Conservation (phyloP, 129 eudicot species). For the Rutidosis leptorrhynchoides region DNA sequence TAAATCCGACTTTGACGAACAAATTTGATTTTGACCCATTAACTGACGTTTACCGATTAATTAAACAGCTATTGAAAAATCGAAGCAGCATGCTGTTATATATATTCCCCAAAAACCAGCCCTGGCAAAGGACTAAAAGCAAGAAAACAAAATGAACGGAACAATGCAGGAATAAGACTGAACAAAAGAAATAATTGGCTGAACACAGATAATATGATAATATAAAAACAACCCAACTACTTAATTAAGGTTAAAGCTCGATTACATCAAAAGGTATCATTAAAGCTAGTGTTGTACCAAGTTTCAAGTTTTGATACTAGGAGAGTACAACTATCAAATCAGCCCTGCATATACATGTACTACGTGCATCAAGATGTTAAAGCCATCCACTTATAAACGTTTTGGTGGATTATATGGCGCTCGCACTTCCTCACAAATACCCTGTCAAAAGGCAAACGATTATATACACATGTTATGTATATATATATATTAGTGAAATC, state of each 20-base stretch:
- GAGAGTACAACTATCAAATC: conserved; percentile 15
- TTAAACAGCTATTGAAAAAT: too few species aligned
- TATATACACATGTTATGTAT: conserved; percentile 2
- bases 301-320: conserved; percentile 9
- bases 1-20: too few species aligned
- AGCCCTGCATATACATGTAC: conserved; percentile 10
- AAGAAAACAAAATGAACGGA: neutral
- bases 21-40: too few species aligned
- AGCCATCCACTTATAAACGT: conserved; percentile 35
- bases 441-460: conserved; percentile 42
- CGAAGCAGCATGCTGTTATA: too few species aligned
- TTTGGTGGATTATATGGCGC: conserved; percentile 61
- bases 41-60: too few species aligned
- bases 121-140: neutral
- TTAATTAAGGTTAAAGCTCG: conserved; percentile 9
- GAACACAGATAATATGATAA: neutral
- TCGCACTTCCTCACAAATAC: conserved; percentile 64
- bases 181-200: neutral
- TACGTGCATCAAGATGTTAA: neutral
- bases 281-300: conserved; percentile 3
- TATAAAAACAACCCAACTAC: neutral
- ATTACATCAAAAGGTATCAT: neutral
- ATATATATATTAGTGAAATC: neutral
- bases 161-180: neutral
- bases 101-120: neutral